A percentile compares a stretch with the other conserved stretches of the same genome.
Conservation (phyloP, 306 rosid species). For the Dryas alaskensis region DNA sequence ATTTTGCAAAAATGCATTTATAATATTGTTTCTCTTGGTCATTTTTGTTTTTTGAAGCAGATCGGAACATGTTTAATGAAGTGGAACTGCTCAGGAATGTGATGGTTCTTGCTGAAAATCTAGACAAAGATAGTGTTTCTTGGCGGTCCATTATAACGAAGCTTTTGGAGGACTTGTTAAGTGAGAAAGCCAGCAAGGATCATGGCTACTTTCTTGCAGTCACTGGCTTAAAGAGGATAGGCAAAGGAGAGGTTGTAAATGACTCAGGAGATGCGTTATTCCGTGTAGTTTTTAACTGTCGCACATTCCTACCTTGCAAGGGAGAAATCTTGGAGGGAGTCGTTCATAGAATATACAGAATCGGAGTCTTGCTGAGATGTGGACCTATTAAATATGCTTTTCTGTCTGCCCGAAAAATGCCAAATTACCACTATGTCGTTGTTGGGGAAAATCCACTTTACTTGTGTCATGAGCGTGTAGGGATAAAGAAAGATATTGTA, state of each 20-base stretch:
- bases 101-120: conserved; percentile 24
- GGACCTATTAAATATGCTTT: conserved; percentile 43
- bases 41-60: conserved; percentile 10
- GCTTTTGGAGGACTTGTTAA: conserved; percentile 36
- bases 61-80: conserved; percentile 33
- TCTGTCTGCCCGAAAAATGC: conserved; percentile 44
- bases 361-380: conserved; percentile 43
- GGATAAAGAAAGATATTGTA: conserved; percentile 31
- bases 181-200: conserved; percentile 38
- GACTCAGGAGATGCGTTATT: conserved; percentile 25
- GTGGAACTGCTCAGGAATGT: conserved; percentile 38
- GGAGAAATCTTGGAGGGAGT: conserved; percentile 50
- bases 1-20: not conserved
- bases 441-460: conserved; percentile 28
- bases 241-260: conserved; percentile 17
- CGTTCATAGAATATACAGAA: conserved; percentile 20
- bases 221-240: conserved; percentile 38
- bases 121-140: conserved; percentile 19
- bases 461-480: conserved; percentile 24
- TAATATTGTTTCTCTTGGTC: conserved; percentile 8
- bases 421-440: conserved; percentile 25
- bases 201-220: conserved; percentile 46
- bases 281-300: conserved; percentile 38
- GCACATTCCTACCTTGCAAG: conserved; percentile 35
- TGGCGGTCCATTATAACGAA: conserved; percentile 25